phyloP scores from a whole-genome alignment of 2,329 filamentous ascomycete species.

The Cladosporium sp. region DNA sequence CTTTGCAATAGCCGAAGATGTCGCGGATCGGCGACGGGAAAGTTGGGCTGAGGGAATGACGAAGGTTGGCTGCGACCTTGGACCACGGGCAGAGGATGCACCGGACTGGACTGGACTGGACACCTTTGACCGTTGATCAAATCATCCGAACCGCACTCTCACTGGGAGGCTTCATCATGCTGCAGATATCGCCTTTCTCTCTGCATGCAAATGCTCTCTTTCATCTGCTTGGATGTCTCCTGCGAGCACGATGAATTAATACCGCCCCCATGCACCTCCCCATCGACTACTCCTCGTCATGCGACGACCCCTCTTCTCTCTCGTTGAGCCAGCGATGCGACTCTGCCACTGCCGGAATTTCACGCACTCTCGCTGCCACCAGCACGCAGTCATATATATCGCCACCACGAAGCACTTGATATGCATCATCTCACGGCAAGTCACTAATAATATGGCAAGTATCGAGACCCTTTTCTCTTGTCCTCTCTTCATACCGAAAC shows the following conservation, averaged over 20 bases:
- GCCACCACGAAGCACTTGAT: background rate
- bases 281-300: background rate
- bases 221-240: background rate
- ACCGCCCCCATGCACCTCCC: background rate
- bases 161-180: background rate
- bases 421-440: background rate
- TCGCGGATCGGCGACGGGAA: background rate
- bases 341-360: slow-evolving; percentile 3
- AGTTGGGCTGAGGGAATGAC: background rate
- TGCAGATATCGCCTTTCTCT: background rate
- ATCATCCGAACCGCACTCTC: background rate
- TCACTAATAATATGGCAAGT: background rate
- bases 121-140: background rate
- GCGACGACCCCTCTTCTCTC: background rate
- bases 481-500: background rate
- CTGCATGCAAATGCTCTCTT: background rate
- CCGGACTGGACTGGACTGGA: background rate
- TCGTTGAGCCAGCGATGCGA: background rate
- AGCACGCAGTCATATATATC: background rate
- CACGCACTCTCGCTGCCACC: slow-evolving; percentile 6
- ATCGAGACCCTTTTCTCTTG: background rate
- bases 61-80: background rate
- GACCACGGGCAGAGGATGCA: background rate
- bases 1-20: background rate
- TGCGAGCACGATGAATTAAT: background rate